Base-by-base conservation (phyloP, 495 filamentous ascomycete genomes). In the Aspergillus kassunensis region DNA sequence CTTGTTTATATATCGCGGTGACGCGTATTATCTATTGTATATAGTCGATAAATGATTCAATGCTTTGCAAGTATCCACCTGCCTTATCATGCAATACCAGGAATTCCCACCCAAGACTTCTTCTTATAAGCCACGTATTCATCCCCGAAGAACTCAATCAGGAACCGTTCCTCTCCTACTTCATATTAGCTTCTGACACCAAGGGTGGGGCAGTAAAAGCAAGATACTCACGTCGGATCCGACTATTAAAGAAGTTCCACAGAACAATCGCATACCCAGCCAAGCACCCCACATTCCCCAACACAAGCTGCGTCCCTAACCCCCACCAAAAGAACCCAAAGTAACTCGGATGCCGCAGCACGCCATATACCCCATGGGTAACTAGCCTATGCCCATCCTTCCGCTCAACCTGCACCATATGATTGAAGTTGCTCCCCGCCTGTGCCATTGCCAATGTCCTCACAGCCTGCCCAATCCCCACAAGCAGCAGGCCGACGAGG, bases 271-370 rank as follows among this genome's bases (percentile, higher is more conserved):
- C 68, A 77, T 95, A 97, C 20, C 67, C 85, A 18, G 85, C 55
- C 16, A 91, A 80, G 60, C 90, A 92, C 1, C 95, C 59, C 12
- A 76, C 66, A 72, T 98, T 98, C 27, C 92, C 91, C 49, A 96
- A 73, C 23, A 95, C 82, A 47, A 97, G 58, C 75, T 98, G 93
- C 33, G 90, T 95, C 1, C 93, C 93, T n/a, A 97, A 50, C 0
- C 86, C 90, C 91, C 91, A 98, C 86, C 90, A 97, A 64, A 95
- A 98, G 70, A 95, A 98, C 1, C 93, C 93, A 69, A 97, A 97
- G 64, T 98, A 98, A 35, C 83, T 84, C 42, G 93, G 93, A 67
- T 98, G 93, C 6, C 93, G 73, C 41, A 95, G 64, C 27, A 74
- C 60, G 2, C 57, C 51, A 62, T 87, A 87, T 12, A 86, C 46